A percentile compares a stretch with the other conserved stretches of the same genome.
phyloP scores from a whole-genome alignment of 2,329 filamentous ascomycete species.

The Scedosporium minutisporum region DNA sequence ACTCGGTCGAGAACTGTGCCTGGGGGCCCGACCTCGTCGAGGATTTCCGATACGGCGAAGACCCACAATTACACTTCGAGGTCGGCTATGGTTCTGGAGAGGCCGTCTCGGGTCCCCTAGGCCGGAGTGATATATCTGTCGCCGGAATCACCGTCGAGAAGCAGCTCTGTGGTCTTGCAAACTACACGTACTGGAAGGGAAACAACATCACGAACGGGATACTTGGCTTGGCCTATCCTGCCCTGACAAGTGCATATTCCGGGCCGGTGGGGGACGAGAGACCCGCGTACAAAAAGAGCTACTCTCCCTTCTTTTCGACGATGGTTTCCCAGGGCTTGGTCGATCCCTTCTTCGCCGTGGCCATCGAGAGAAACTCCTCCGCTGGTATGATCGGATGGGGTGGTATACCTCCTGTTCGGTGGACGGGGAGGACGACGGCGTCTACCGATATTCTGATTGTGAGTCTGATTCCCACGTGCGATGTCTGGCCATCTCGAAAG shows the following conservation, averaged over 20 bases:
- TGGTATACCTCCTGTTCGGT: conserved; percentile 30
- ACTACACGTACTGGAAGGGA: conserved; percentile 39
- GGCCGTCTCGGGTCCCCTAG: conserved; percentile 35
- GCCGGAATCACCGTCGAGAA: conserved; percentile 32
- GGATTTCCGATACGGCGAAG: conserved; percentile 28
- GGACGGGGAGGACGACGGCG: conserved; percentile 19
- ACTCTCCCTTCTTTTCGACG: conserved; percentile 38
- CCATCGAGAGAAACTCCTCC: conserved; percentile 35
- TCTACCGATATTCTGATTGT: conserved; percentile 35
- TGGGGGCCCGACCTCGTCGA: conserved; percentile 30
- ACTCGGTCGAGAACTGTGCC: conserved; percentile 23
- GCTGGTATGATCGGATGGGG: conserved; percentile 37
- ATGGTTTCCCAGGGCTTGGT: conserved; percentile 35
- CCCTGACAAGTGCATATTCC: conserved; percentile 37
- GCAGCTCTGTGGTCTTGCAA: conserved; percentile 40
- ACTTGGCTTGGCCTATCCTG: conserved; percentile 40
- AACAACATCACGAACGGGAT: conserved; percentile 43
- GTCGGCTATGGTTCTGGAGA: conserved; percentile 40
- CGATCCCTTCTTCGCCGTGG: conserved; percentile 36
- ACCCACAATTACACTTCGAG: conserved; percentile 34
- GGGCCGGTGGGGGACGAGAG: conserved; percentile 28
- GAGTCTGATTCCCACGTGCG: conserved; percentile 14
- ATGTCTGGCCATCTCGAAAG: background rate
- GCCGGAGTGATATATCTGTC: conserved; percentile 33
- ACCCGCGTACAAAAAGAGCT: conserved; percentile 28